Evolutionary conservation across 2,329 filamentous ascomycete genomes (phyloP).

Genomic region (Fusarium camptoceras): DNA sequence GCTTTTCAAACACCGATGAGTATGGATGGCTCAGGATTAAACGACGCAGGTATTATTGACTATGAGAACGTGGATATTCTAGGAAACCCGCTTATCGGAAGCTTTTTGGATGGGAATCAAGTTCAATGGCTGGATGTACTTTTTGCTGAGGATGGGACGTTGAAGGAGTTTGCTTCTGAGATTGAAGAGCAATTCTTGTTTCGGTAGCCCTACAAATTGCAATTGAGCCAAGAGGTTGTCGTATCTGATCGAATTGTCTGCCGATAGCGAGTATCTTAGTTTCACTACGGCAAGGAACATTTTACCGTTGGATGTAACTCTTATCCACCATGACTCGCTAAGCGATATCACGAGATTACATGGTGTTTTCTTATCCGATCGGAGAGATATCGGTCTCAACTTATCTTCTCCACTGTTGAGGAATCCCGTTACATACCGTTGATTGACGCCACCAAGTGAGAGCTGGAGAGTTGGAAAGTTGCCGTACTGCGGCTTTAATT

Average conservation of each 20-base stretch:
- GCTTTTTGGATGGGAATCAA: conserved; percentile 45
- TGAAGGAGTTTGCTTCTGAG: conserved; percentile 45
- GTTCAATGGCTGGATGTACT: conserved; percentile 44
- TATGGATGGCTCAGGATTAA: background rate
- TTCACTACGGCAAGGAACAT: background rate
- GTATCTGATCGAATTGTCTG: background rate
- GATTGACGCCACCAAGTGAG: background rate
- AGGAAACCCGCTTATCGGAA: conserved; percentile 44
- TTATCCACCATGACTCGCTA: background rate
- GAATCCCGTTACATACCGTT: background rate
- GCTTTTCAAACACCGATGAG: conserved; percentile 13
- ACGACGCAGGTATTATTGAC: conserved; percentile 6
- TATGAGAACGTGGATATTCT: conserved; percentile 42
- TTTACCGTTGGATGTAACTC: background rate
- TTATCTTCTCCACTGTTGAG: background rate
- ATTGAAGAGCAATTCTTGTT: conserved; percentile 47
- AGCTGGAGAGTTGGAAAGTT: background rate
- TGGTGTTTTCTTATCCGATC: background rate
- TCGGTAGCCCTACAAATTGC: background rate
- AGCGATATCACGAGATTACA: background rate
- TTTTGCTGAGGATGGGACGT: conserved; percentile 44
- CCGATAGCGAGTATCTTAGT: background rate
- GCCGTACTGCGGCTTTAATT: background rate
- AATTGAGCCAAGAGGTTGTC: background rate
- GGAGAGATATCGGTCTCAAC: background rate